These are phyloP conservation scores for Aspergillaceae sp. DNA, from an alignment of 2,329 filamentous ascomycete genomes.

Conservation along the genomic window DNA sequence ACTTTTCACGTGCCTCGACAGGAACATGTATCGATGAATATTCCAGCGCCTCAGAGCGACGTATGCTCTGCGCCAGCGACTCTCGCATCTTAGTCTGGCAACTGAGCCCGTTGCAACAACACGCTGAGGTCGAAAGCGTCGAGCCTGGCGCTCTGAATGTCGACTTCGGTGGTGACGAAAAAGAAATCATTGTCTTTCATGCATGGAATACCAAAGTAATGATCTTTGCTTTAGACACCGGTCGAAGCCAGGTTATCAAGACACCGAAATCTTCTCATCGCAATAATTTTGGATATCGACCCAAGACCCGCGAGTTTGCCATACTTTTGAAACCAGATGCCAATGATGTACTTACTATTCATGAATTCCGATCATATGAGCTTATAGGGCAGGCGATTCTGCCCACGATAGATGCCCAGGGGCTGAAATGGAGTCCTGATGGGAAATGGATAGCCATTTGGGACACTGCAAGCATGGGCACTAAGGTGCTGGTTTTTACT, in stretches of 20 bases:
- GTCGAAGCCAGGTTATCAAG: conserved; percentile 32
- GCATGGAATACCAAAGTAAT: conserved; percentile 33
- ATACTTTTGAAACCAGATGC: conserved; percentile 33
- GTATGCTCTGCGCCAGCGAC: conserved; percentile 27
- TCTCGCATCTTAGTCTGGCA: conserved; percentile 30
- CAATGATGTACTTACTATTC: conserved; percentile 31
- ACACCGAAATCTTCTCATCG: conserved; percentile 30
- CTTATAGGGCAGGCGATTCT: conserved; percentile 28
- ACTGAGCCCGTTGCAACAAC: conserved; percentile 26
- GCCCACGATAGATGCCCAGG: conserved; percentile 48
- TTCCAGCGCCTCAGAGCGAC: conserved; percentile 15
- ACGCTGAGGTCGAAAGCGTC: conserved; percentile 34
- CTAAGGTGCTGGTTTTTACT: conserved; percentile 48
- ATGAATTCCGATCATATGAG: conserved; percentile 28
- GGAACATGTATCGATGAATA: background rate
- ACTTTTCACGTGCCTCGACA: conserved; percentile 16
- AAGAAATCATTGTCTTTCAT: conserved; percentile 32
- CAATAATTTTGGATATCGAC: conserved; percentile 32
- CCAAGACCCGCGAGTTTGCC: conserved; percentile 32
- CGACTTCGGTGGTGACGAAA: conserved; percentile 30
- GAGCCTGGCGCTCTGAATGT: conserved; percentile 28
- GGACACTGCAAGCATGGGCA: conserved; percentile 45
- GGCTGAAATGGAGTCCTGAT: conserved; percentile 52
- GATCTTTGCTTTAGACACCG: conserved; percentile 27
- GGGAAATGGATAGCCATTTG: conserved; percentile 52